phyloP scores from a whole-genome alignment of 306 rosid genomes.

The Oxytropis ochrocephala region DNA sequence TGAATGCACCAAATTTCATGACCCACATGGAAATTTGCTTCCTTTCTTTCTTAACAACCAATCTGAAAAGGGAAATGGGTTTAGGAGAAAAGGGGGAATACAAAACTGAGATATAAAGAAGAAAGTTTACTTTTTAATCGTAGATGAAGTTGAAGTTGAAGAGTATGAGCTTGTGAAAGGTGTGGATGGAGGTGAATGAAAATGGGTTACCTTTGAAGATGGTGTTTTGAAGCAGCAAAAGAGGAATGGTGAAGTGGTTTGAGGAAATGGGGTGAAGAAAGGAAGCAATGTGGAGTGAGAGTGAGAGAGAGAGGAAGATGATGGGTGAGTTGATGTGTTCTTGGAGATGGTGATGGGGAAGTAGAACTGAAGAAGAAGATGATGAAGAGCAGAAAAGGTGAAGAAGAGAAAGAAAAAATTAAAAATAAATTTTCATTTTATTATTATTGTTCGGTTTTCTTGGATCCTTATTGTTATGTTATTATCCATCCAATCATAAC shows the following conservation, averaged over 20 bases:
- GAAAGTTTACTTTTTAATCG: background rate
- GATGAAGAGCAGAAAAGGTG: background rate
- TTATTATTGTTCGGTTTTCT: background rate
- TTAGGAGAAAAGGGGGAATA: background rate
- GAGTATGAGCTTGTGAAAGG: background rate
- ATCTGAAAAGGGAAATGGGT: background rate
- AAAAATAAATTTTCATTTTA: background rate
- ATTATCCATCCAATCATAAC: no score
- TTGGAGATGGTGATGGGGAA: background rate
- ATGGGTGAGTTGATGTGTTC: background rate
- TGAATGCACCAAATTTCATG: conserved; percentile 12
- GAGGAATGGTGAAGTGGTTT: background rate
- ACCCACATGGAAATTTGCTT: conserved; percentile 7
- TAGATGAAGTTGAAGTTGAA: background rate
- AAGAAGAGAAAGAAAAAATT: background rate
- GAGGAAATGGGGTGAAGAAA: background rate
- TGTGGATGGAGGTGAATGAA: background rate
- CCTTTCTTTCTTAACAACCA: background rate
- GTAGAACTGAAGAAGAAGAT: background rate
- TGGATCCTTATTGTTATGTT: no score
- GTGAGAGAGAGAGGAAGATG: background rate
- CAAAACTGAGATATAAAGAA: conserved; percentile 9
- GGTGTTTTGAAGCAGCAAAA: background rate
- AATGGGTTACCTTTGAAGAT: conserved; percentile 4
- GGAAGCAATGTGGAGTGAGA: background rate